phyloP scores from a whole-genome alignment of 257 asterid species.

The Haberlea rhodopensis region DNA sequence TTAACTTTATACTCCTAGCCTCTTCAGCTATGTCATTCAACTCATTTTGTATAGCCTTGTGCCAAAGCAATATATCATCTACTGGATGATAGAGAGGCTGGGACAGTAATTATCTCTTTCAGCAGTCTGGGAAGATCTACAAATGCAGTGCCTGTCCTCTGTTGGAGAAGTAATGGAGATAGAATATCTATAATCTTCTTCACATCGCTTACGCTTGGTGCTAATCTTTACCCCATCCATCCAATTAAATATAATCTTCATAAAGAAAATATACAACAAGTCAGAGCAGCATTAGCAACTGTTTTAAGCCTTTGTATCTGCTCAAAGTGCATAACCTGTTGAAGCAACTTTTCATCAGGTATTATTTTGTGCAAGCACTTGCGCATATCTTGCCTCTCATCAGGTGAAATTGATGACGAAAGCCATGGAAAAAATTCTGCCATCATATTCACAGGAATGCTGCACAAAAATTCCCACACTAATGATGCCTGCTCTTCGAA shows the following conservation, averaged over 20 bases:
- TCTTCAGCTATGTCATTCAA: conserved; percentile 83
- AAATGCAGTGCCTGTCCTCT: conserved; percentile 48
- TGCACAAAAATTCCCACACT: conserved; percentile 97
- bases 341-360: conserved; percentile 87
- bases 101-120: conserved; percentile 36
- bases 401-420: conserved; percentile 75
- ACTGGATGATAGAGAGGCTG: conserved; percentile 51
- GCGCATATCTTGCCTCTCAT: conserved; percentile 86
- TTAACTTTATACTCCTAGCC: conserved; percentile 69
- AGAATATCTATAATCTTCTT: conserved; percentile 40
- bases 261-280: conserved; percentile 26
- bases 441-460: conserved; percentile 98
- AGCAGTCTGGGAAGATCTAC: conserved; percentile 43
- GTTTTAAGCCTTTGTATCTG: conserved; percentile 12
- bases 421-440: conserved; percentile 99
- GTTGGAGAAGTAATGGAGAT: conserved; percentile 29
- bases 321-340: conserved; percentile 56
- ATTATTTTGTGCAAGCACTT: conserved; percentile 77
- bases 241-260: conserved; percentile 89
- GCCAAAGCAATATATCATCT: conserved; percentile 94
- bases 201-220: conserved; percentile 76
- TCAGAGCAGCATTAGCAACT: conserved; percentile 36
- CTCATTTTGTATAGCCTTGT: conserved; percentile 84
- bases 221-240: conserved; percentile 76
- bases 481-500: conserved; percentile 95